These are phyloP conservation scores for Stephanodiscus minutulus DNA, from an alignment of 108 stramenopile genomes.

Conservation along the genomic window DNA sequence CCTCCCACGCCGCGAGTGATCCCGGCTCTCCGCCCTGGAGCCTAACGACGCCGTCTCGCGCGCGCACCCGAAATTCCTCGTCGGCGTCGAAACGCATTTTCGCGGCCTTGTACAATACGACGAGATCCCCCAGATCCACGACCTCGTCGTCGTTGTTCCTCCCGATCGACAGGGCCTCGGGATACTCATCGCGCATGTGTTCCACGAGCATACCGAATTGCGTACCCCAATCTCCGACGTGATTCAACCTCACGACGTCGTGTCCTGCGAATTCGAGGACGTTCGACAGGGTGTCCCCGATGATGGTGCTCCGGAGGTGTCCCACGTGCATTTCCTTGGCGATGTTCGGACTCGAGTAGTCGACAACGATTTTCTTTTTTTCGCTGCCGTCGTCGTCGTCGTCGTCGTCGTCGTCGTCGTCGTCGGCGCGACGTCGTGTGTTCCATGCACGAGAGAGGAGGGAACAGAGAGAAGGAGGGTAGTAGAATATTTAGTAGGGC, in stretches of 20 bases:
- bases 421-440: background rate
- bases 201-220: slow-evolving; percentile 99
- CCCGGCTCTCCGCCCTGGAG: slow-evolving; percentile 93
- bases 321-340: slow-evolving; percentile 99
- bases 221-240: slow-evolving; percentile 99
- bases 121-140: slow-evolving; percentile 91
- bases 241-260: slow-evolving; percentile 93
- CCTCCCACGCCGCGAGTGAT: slow-evolving; percentile 90
- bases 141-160: slow-evolving; percentile 32
- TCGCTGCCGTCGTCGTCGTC: slow-evolving; percentile 11
- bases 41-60: slow-evolving; percentile 93
- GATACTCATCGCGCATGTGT: slow-evolving; percentile 94
- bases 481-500: too few relatives aligned
- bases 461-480: background rate
- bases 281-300: slow-evolving; percentile 95
- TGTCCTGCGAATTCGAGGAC: slow-evolving; percentile 91
- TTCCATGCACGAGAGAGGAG: background rate
- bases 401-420: background rate
- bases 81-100: slow-evolving; percentile 90
- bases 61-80: slow-evolving; percentile 87
- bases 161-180: slow-evolving; percentile 63
- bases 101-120: slow-evolving; percentile 95
- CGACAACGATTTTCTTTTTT: slow-evolving; percentile 88
- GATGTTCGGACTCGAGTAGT: slow-evolving; percentile 98
- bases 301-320: slow-evolving; percentile 97